These are phyloP conservation scores for Trebouxiophyceae sp. DNA, from an alignment of 163 green algal genomes.

Conservation along the genomic window DNA sequence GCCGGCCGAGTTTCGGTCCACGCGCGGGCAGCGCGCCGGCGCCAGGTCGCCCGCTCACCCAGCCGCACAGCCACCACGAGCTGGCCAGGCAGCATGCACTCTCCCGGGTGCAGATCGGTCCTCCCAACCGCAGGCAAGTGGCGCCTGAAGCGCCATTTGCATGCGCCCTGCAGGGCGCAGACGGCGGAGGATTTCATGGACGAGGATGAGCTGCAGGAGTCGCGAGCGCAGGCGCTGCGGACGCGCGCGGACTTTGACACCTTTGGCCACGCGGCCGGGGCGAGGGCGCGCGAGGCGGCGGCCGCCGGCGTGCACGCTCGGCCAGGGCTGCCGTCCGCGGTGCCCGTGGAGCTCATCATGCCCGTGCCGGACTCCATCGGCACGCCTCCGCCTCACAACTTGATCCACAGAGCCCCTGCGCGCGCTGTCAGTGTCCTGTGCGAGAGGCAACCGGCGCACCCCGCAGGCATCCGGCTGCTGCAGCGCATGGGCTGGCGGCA, in stretches of 20 bases:
- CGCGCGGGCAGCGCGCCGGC: conserved; percentile 20
- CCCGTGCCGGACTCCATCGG: conserved; percentile 67
- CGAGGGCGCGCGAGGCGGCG: conserved; percentile 28
- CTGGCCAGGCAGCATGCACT: too few relatives aligned
- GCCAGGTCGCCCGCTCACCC: conserved; percentile 1
- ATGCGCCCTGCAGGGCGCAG: conserved; percentile 33
- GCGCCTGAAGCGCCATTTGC: too few relatives aligned
- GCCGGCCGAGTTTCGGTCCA: conserved; percentile 53
- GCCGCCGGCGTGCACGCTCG: conserved; percentile 22
- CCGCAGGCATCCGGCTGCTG: conserved; percentile 74
- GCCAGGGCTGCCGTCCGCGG: conserved; percentile 35
- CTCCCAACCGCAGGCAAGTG: not conserved
- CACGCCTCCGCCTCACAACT: too few relatives aligned
- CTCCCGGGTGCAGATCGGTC: too few relatives aligned
- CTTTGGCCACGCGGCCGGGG: conserved; percentile 64
- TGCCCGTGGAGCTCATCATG: conserved; percentile 58
- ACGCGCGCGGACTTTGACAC: conserved; percentile 73
- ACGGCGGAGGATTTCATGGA: conserved; percentile 85
- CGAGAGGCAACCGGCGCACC: too few relatives aligned
- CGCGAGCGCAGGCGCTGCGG: conserved; percentile 31
- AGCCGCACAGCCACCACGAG: too few relatives aligned
- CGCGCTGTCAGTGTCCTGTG: too few relatives aligned
- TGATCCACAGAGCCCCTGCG: too few relatives aligned
- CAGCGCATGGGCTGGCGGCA: conserved; percentile 88
- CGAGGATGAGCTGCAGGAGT: conserved; percentile 82